Conservation (phyloP, 148 eudicot species). For the Polygonum aviculare region DNA sequence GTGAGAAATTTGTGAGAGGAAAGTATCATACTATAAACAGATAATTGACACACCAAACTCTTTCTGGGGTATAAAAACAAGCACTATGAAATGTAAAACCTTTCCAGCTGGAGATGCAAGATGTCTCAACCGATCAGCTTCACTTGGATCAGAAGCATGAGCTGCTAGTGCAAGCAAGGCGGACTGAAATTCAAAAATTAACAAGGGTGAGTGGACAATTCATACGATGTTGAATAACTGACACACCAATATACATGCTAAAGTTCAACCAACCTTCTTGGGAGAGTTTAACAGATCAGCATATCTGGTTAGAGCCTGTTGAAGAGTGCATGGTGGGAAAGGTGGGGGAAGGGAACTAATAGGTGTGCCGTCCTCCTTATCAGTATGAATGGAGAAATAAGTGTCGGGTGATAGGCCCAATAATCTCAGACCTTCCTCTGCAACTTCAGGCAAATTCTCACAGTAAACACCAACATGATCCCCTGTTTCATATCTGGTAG, state of each 20-base stretch:
- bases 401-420: constrained; percentile 53
- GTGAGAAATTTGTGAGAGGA: not conserved
- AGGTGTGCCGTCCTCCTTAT: constrained; percentile 78
- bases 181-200: constrained; percentile 36
- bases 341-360: constrained; percentile 63
- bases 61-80: not conserved
- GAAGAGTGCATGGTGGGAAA: constrained; percentile 79
- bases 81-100: constrained; percentile 27
- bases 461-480: constrained; percentile 97
- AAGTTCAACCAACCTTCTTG: constrained; percentile 52
- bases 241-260: not conserved
- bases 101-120: constrained; percentile 97
- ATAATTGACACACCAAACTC: not conserved
- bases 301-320: constrained; percentile 65
- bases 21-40: not conserved
- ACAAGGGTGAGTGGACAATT: not conserved
- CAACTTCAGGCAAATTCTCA: constrained; percentile 64
- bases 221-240: not conserved
- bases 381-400: constrained; percentile 68
- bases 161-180: constrained; percentile 87
- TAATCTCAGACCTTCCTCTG: constrained; percentile 75
- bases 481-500: constrained; percentile 92
- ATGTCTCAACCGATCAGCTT: constrained; percentile 72
- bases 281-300: constrained; percentile 87
- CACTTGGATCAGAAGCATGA: constrained; percentile 80